These are phyloP conservation scores for Phaeosphaeriaceae sp. DNA, from an alignment of 2,329 filamentous ascomycete species.

Conservation along the genomic window DNA sequence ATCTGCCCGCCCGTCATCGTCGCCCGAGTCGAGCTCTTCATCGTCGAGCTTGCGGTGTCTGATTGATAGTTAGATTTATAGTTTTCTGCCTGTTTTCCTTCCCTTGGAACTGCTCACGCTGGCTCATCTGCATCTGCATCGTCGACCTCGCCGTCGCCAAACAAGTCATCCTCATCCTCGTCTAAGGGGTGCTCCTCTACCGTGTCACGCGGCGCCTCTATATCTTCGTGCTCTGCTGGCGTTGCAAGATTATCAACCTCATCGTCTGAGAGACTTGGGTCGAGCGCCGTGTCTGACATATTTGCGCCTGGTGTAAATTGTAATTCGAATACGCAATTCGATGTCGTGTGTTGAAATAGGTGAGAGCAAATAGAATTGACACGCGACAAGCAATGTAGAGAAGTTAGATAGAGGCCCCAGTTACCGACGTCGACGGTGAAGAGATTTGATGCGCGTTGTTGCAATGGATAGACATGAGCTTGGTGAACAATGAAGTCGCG, in stretches of 20 bases:
- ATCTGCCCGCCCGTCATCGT: conserved; percentile 69
- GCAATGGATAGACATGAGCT: conserved; percentile 1
- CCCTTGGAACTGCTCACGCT: conserved; percentile 48
- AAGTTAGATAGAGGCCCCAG: background rate
- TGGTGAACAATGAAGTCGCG: conserved; percentile 23
- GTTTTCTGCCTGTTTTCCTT: background rate
- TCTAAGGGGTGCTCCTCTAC: conserved; percentile 42
- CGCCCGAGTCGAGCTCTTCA: conserved; percentile 67
- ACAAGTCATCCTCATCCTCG: conserved; percentile 53
- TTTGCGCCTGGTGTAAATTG: conserved; percentile 4
- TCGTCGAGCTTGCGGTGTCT: conserved; percentile 62
- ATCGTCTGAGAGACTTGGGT: conserved; percentile 44
- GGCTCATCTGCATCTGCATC: conserved; percentile 25
- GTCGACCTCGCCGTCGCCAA: conserved; percentile 52
- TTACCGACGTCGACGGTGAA: background rate
- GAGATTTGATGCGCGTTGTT: conserved; percentile 10
- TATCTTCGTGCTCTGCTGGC: conserved; percentile 38
- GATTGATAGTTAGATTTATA: conserved; percentile 19
- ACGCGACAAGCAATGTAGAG: too few species aligned
- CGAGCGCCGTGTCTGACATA: conserved; percentile 49
- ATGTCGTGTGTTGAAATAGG: background rate
- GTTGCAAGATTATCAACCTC: conserved; percentile 42
- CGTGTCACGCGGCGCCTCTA: conserved; percentile 35
- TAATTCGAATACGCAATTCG: too few species aligned
- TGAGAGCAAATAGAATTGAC: background rate